Conservation (phyloP, 2,329 filamentous ascomycete genomes). For the Fusarium abutilonis region DNA sequence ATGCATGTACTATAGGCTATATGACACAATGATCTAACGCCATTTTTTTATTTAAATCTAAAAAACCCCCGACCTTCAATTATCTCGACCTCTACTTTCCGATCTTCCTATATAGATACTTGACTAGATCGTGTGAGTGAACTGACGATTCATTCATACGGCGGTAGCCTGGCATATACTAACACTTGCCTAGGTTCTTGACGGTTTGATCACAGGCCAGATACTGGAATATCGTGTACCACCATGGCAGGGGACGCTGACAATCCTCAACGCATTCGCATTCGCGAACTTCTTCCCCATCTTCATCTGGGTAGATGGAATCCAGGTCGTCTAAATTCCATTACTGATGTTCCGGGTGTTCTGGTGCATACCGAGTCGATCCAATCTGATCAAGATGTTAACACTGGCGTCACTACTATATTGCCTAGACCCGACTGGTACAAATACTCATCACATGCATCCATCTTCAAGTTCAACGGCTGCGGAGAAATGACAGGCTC, state of each 20-base stretch:
- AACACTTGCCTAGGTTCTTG: not conserved
- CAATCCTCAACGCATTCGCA: slow-evolving; percentile 28
- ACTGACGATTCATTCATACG: not conserved
- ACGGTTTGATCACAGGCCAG: not conserved
- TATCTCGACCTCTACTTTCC: too few relatives aligned
- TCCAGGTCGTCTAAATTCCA: slow-evolving; percentile 58
- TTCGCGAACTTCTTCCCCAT: slow-evolving; percentile 57
- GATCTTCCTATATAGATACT: not conserved
- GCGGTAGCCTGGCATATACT: not conserved
- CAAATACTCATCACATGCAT: slow-evolving; percentile 57
- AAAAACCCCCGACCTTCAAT: too few relatives aligned
- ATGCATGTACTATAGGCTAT: not conserved
- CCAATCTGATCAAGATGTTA: slow-evolving; percentile 51
- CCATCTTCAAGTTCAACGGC: slow-evolving; percentile 71
- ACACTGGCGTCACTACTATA: slow-evolving; percentile 62
- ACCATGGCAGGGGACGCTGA: not conserved
- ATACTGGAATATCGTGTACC: too few relatives aligned
- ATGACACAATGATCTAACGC: not conserved
- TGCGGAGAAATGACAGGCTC: slow-evolving; percentile 70
- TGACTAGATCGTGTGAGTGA: not conserved
- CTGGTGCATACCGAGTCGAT: slow-evolving; percentile 59
- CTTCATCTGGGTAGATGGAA: slow-evolving; percentile 56
- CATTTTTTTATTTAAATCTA: too few relatives aligned
- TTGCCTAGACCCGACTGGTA: slow-evolving; percentile 58
- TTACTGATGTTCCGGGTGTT: slow-evolving; percentile 62